These are phyloP conservation scores for Naganishia albida DNA, from an alignment of 1,284 basidiomycete genomes.

Conservation along the genomic window DNA sequence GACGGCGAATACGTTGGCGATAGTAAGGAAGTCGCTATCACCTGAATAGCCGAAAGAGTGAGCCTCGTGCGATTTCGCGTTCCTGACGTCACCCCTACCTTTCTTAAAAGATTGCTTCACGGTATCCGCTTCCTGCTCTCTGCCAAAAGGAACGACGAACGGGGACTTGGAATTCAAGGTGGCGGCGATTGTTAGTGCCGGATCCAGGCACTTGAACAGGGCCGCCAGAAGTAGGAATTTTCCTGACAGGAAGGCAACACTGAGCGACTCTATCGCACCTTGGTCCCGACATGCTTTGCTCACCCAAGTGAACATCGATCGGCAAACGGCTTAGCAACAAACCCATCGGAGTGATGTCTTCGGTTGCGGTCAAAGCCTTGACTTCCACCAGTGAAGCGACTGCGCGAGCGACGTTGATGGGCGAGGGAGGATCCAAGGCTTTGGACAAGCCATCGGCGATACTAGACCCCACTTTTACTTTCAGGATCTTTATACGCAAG, in stretches of 20 bases:
- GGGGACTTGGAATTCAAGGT: constrained; percentile 91
- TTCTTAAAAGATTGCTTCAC: constrained; percentile 79
- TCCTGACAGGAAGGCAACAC: constrained; percentile 32
- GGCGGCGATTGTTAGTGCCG: constrained; percentile 92
- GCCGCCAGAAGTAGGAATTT: constrained; percentile 89
- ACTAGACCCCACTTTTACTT: constrained; percentile 77
- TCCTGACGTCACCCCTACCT: constrained; percentile 57
- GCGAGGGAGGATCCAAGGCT: constrained; percentile 85
- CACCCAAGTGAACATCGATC: constrained; percentile 89
- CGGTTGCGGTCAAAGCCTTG: constrained; percentile 70
- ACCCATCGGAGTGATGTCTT: constrained; percentile 96
- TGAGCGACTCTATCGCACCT: too few species aligned
- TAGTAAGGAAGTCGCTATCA: constrained; percentile 94
- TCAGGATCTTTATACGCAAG: constrained; percentile 95
- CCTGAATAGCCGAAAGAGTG: constrained; percentile 57
- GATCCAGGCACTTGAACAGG: constrained; percentile 86
- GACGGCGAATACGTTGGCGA: constrained; percentile 84
- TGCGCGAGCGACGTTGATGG: constrained; percentile 88
- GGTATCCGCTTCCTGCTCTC: constrained; percentile 81
- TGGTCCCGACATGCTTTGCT: neutral
- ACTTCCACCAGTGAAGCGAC: constrained; percentile 90
- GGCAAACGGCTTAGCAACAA: constrained; percentile 87
- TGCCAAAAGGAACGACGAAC: constrained; percentile 84
- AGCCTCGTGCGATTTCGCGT: neutral
- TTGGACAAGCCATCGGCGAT: constrained; percentile 87